Evolutionary conservation across 1,284 basidiomycete genomes (phyloP), one percentile per base, ranked within the genome.

Genomic region (Anthracocystis walkeri): DNA sequence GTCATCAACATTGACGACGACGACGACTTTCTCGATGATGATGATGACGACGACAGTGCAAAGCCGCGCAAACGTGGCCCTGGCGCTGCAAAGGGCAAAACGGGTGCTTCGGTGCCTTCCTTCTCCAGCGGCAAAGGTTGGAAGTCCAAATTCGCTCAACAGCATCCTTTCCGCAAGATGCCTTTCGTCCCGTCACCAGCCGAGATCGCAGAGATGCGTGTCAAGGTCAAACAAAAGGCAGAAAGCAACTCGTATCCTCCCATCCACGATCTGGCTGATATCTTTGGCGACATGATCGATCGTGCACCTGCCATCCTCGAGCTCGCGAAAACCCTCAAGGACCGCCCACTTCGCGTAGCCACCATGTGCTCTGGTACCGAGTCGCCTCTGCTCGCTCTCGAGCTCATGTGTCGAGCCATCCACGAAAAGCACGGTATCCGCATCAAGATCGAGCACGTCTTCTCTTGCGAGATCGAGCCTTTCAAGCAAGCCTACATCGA

Each of bases 401-500:
- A 93, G 45, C 87, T 97, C 77, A 93, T 97, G 53, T 90, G 87
- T 88, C 82, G 90, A 89, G 82, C 91, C 3, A 90, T 96, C 66
- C 86, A 90, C 52, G 90, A 90, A n/a, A 90, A 91, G 69, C 90
- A 90, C 78, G 89, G 87, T 2, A 82, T 92, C 45, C 87, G 89
- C 1, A 87, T 97, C 53, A 89, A 91, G 38, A 88, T 95, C 68
- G 91, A 96, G 80, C 95, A 97, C 86, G 93, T 97, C 57, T 97
- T 97, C 86, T 97, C 95, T 0, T 97, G 95, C 86, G 95, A 97
- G 86, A 97, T 97, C 72, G 95, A 97, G 84, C 95, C 95, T 2
- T 97, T 95, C 89, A 97, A 97, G 86, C 95, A 97, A 85, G 95
- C 95, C 0, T 97, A 97, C 85, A 97, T 97, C 70, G 95, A 97